Conservation (phyloP, 2,329 filamentous ascomycete species). For the Xylaria hypoxylon region DNA sequence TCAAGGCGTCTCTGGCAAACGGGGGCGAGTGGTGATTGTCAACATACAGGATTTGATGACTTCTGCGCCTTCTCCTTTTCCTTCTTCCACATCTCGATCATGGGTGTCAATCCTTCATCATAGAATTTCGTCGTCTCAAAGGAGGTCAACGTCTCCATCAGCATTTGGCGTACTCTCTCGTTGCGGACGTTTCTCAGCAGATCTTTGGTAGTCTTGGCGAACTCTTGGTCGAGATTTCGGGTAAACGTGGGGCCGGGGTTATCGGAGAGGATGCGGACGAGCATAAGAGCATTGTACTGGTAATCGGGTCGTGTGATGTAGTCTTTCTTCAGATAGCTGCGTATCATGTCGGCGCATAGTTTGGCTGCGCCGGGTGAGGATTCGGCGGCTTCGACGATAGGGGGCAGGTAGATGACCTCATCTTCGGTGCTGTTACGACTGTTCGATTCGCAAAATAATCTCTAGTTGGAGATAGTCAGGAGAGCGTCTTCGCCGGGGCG, state of each 20-base stretch:
- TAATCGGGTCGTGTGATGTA: slow-evolving; percentile 73
- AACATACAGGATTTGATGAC: slow-evolving; percentile 59
- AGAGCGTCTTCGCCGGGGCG: not conserved
- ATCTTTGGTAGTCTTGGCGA: slow-evolving; percentile 79
- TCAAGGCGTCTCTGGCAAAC: slow-evolving; percentile 30
- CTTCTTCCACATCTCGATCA: slow-evolving; percentile 89
- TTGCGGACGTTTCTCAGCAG: slow-evolving; percentile 78
- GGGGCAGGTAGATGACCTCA: slow-evolving; percentile 91
- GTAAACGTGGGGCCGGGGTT: slow-evolving; percentile 93
- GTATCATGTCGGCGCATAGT: slow-evolving; percentile 82
- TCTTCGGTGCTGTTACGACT: slow-evolving; percentile 74
- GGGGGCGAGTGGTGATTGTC: not conserved
- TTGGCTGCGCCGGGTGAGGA: slow-evolving; percentile 88
- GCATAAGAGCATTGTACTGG: slow-evolving; percentile 97
- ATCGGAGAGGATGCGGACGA: slow-evolving; percentile 89
- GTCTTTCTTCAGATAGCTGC: slow-evolving; percentile 82
- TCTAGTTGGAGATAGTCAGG: slow-evolving; percentile 60
- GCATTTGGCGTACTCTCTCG: slow-evolving; percentile 81
- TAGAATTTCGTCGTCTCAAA: slow-evolving; percentile 78
- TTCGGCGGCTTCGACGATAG: slow-evolving; percentile 94
- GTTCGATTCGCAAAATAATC: slow-evolving; percentile 83
- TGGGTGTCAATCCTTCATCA: slow-evolving; percentile 77
- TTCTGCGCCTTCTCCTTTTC: slow-evolving; percentile 77
- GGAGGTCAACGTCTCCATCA: slow-evolving; percentile 86
- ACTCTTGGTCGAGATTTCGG: slow-evolving; percentile 88